These are phyloP conservation scores for Trichomonascus vanleenenianus DNA, from an alignment of 805 yeast species.

Conservation along the genomic window DNA sequence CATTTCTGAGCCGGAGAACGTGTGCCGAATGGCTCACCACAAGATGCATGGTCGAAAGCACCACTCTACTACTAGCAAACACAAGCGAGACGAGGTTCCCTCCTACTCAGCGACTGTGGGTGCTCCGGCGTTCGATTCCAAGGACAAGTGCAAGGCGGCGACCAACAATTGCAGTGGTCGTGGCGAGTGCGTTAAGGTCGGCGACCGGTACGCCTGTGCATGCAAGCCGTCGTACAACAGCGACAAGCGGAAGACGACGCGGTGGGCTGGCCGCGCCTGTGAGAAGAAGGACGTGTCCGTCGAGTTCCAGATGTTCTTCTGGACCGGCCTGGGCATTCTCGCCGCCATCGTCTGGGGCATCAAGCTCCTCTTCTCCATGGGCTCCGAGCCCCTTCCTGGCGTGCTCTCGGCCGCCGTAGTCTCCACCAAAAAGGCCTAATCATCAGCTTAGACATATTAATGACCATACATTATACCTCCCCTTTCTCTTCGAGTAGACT, in stretches of 20 bases:
- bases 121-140: slow-evolving; percentile 12
- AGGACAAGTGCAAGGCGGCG: slow-evolving; percentile 25
- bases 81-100: neutral
- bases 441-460: neutral
- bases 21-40: slow-evolving; percentile 1
- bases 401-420: slow-evolving; percentile 49
- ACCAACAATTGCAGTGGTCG: slow-evolving; percentile 32
- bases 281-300: slow-evolving; percentile 59
- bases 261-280: slow-evolving; percentile 45
- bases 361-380: slow-evolving; percentile 45
- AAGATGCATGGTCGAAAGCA: slow-evolving; percentile 1
- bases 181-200: slow-evolving; percentile 29
- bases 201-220: slow-evolving; percentile 27
- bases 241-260: slow-evolving; percentile 24
- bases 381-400: slow-evolving; percentile 60
- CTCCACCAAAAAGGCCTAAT: neutral
- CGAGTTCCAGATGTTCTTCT: slow-evolving; percentile 59
- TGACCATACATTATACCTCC: neutral
- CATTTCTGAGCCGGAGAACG: slow-evolving; percentile 8
- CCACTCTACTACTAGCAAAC: neutral
- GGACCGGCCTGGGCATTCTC: slow-evolving; percentile 49
- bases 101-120: neutral
- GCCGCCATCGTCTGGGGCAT: slow-evolving; percentile 43
- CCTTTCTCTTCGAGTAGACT: neutral
- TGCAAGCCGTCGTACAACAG: slow-evolving; percentile 27